phyloP scores from a whole-genome alignment of 2,329 filamentous ascomycete genomes.

The Mollisia scopiformis region DNA sequence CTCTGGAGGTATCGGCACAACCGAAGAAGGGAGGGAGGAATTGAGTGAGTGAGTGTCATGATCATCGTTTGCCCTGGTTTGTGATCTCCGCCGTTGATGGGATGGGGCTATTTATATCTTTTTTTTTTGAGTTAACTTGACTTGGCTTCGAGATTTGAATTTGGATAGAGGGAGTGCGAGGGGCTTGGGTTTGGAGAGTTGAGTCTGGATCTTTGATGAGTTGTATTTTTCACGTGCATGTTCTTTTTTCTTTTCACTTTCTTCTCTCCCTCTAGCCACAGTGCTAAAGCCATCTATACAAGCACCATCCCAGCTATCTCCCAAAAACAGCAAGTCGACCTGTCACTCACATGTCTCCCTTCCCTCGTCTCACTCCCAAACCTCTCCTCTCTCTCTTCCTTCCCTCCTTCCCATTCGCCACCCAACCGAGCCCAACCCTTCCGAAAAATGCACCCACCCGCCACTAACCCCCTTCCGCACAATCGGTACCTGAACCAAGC shows the following conservation, averaged over 20 bases:
- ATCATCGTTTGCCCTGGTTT: neutral
- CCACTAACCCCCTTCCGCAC: neutral
- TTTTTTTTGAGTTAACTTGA: no score
- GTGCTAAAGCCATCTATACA: no score
- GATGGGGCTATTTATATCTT: slow-evolving; percentile 2
- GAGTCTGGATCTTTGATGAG: no score
- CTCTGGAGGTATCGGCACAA: neutral
- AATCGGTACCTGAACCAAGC: slow-evolving; percentile 8
- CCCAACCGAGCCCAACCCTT: no score
- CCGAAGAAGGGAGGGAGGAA: neutral
- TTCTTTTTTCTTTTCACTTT: no score
- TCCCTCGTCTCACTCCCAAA: neutral
- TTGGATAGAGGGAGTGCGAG: neutral
- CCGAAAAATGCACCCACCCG: slow-evolving; percentile 10
- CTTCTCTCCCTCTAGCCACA: no score
- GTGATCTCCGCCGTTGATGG: no score
- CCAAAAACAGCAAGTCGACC: no score
- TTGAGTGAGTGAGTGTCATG: neutral
- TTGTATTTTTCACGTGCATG: no score
- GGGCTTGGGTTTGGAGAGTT: no score
- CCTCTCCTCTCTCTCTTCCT: neutral
- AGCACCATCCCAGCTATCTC: no score
- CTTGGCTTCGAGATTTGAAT: neutral
- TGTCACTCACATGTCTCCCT: neutral
- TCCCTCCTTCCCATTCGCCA: neutral